These are phyloP conservation scores for Magnusiomyces suaveolens DNA, from an alignment of 1,139 yeast species.

Conservation along the genomic window DNA sequence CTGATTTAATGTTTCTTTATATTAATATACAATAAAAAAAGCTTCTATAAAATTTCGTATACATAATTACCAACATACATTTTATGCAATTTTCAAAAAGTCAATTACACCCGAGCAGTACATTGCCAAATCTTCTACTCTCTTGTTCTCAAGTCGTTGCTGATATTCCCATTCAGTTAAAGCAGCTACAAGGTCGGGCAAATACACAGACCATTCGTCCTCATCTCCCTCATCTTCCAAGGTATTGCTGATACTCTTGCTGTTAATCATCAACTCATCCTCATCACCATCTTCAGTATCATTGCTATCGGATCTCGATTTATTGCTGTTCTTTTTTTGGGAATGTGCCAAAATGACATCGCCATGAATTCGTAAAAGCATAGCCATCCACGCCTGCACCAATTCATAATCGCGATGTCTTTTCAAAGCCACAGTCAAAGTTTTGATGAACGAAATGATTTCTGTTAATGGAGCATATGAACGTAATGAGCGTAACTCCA, in stretches of 20 bases:
- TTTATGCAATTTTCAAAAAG: constrained; percentile 38
- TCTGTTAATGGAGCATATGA: constrained; percentile 55
- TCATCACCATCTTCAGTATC: neutral
- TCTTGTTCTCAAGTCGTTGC: constrained; percentile 38
- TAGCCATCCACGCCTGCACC: constrained; percentile 65
- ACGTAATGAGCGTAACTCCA: constrained; percentile 75
- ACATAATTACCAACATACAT: too few species aligned
- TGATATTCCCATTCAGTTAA: constrained; percentile 43
- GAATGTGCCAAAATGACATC: constrained; percentile 51
- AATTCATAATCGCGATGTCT: constrained; percentile 59
- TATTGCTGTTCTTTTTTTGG: constrained; percentile 2
- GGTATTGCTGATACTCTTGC: neutral
- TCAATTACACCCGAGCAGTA: constrained; percentile 76
- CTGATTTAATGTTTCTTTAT: too few species aligned
- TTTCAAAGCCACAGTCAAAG: constrained; percentile 50
- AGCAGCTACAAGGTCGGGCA: constrained; percentile 33
- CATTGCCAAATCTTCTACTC: constrained; percentile 60
- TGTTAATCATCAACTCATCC: neutral
- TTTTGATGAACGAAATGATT: constrained; percentile 52
- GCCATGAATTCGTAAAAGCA: constrained; percentile 70
- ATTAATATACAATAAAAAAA: too few species aligned
- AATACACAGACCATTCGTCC: constrained; percentile 24
- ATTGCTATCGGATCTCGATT: constrained; percentile 9
- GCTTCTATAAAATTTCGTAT: too few species aligned
- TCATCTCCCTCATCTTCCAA: constrained; percentile 7